A percentile compares a stretch with the other conserved stretches of the same genome.
Evolutionary conservation across 2,329 filamentous ascomycete genomes (phyloP).

Genomic region (Mycogone perniciosa): DNA sequence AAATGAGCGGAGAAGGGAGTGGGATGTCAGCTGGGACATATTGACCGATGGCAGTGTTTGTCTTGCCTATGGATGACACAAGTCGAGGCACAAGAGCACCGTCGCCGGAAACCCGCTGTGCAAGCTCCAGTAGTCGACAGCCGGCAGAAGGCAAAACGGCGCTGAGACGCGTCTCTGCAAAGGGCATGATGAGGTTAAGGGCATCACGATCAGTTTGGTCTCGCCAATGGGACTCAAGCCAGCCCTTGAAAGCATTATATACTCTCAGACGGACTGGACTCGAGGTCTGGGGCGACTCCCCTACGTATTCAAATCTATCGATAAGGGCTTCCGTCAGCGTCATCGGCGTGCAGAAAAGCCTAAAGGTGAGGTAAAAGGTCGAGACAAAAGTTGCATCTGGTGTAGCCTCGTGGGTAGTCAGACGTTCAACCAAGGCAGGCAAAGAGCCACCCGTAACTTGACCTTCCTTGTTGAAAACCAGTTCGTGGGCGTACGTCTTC

Average conservation of each 20-base stretch:
- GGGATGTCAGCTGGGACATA: constrained; percentile 66
- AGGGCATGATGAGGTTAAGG: constrained; percentile 67
- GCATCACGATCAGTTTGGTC: constrained; percentile 72
- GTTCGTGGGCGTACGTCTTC: constrained; percentile 84
- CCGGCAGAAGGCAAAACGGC: constrained; percentile 68
- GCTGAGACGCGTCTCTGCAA: constrained; percentile 68
- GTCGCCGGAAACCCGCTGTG: constrained; percentile 68
- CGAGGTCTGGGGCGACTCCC: constrained; percentile 65
- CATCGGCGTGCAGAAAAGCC: constrained; percentile 77
- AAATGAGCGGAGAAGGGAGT: constrained; percentile 62
- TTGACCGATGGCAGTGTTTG: constrained; percentile 65
- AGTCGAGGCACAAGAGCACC: constrained; percentile 74
- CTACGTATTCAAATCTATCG: constrained; percentile 87
- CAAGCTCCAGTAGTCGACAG: constrained; percentile 71
- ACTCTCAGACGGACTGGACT: constrained; percentile 80
- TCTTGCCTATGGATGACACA: constrained; percentile 82
- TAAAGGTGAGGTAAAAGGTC: constrained; percentile 93
- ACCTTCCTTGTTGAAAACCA: constrained; percentile 90
- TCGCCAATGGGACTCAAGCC: constrained; percentile 94
- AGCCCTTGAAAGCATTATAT: constrained; percentile 95
- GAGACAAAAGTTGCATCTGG: constrained; percentile 89
- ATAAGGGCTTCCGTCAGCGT: constrained; percentile 78
- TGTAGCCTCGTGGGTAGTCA: constrained; percentile 88
- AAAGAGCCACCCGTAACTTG: constrained; percentile 91
- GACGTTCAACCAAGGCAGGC: constrained; percentile 82